These are phyloP conservation scores for Herpetomonas samuelpessoai DNA, from an alignment of 208 protist genomes.

Conservation along the genomic window DNA sequence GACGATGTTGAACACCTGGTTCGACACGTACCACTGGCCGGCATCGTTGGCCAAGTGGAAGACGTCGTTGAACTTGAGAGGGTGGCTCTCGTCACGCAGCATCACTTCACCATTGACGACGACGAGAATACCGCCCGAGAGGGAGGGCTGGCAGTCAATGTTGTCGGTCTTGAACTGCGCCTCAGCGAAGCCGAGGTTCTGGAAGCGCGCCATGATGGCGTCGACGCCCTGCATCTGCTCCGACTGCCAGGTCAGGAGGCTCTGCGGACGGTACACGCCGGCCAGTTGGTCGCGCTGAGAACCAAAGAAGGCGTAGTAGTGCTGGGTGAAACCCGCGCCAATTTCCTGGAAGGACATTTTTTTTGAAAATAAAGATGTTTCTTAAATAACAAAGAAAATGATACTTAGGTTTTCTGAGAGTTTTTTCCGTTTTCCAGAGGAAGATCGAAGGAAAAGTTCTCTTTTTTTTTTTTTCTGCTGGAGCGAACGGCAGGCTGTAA, in stretches of 20 bases:
- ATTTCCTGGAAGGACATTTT: slow-evolving; percentile 75
- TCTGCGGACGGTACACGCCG: slow-evolving; percentile 71
- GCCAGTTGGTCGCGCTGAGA: slow-evolving; percentile 57
- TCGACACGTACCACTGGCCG: slow-evolving; percentile 83
- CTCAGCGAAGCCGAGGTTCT: slow-evolving; percentile 71
- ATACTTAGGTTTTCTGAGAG: background rate
- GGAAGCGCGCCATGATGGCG: slow-evolving; percentile 79
- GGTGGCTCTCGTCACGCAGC: slow-evolving; percentile 74
- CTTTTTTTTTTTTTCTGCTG: too few species aligned
- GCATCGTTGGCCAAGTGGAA: slow-evolving; percentile 78
- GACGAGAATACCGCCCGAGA: slow-evolving; percentile 70
- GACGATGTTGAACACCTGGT: slow-evolving; percentile 89
- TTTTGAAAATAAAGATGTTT: background rate
- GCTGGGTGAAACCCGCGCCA: slow-evolving; percentile 64
- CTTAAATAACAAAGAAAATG: background rate
- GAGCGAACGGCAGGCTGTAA: too few species aligned
- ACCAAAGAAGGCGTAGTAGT: slow-evolving; percentile 88
- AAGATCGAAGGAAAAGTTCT: too few species aligned
- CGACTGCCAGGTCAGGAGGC: slow-evolving; percentile 84
- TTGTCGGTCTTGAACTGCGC: slow-evolving; percentile 74
- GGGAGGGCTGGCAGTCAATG: slow-evolving; percentile 79
- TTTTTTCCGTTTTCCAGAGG: too few species aligned
- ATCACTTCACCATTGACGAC: slow-evolving; percentile 85
- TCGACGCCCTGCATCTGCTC: slow-evolving; percentile 85
- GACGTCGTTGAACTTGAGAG: slow-evolving; percentile 88